Evolutionary conservation across 2,329 filamentous ascomycete species (phyloP).

Genomic region (Fusarium keratoplasticum): DNA sequence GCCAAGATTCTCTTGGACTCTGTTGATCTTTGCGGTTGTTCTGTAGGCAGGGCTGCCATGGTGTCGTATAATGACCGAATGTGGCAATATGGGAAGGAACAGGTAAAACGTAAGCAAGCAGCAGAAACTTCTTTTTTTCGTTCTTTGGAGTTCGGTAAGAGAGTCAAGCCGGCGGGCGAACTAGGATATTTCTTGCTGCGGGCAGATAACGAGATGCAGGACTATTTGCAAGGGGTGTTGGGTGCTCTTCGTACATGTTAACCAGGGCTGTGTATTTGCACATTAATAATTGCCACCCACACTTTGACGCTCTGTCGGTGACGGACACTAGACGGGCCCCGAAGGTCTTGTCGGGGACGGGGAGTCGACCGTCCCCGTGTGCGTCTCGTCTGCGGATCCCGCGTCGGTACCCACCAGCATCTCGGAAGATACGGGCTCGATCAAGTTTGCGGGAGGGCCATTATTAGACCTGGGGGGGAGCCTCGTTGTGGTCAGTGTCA

Average conservation of each 20-base stretch:
- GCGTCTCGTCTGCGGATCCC: not conserved
- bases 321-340: conserved; percentile 22
- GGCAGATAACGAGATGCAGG: not conserved
- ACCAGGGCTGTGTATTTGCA: not conserved
- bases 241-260: not conserved
- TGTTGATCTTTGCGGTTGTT: conserved; percentile 9
- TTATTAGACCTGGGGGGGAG: conserved; percentile 25
- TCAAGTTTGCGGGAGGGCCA: not conserved
- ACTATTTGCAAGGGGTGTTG: not conserved
- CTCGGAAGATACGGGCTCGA: conserved; percentile 23
- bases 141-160: conserved; percentile 4
- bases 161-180: conserved; percentile 5
- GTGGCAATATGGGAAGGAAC: not conserved
- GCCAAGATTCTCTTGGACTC: conserved; percentile 23
- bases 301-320: not conserved
- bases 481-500: conserved; percentile 2
- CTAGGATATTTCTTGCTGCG: conserved; percentile 28
- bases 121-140: not conserved
- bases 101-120: conserved; percentile 2
- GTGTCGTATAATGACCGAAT: not conserved
- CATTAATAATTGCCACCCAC: not conserved
- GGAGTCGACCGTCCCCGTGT: conserved; percentile 28
- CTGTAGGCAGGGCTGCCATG: conserved; percentile 19
- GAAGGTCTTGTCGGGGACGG: conserved; percentile 27
- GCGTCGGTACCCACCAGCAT: not conserved